Base-by-base conservation (phyloP, 768 basidiomycete genomes). In the Agaricus subrufescens region DNA sequence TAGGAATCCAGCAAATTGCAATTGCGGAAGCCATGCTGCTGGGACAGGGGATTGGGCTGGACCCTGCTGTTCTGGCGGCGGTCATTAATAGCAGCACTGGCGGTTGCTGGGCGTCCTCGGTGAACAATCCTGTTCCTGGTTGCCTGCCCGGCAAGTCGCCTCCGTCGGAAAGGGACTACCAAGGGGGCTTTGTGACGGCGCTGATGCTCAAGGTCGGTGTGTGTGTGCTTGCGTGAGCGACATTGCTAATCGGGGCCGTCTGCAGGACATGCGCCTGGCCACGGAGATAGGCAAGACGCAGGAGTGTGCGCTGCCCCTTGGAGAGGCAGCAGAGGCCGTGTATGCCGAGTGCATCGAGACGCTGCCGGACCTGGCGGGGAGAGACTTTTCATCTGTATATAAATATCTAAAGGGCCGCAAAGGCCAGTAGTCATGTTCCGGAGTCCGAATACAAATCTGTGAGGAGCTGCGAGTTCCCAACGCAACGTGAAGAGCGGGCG, bases 21-120 rank as follows among this genome's bases (percentile, higher is more conserved):
- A 82, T 91, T 1, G 87, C 81, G n/a, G 94, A 96, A 69, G 92
- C 88, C 3, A 95, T 96, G 93, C 71, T 94, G 4, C 77, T 95
- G 9, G 94, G 94, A 3, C 79, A 84, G 67, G 85, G 80, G 56
- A 72, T 95, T n/a, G 94, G 93, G 2, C 71, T 96, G 54, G 79
- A 91, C 46, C 82, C 92, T 15, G 76, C 77, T 8, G 75, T 94
- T 30, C 78, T 96, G 23, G 88, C 93, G 3, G 78, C 83, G 4
- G 91, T 95, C 3, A 85, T 96, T 60, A 94, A 94, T 66, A 93
- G 79, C 65, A 88, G 86, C 58, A 91, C 89, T 2, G 92, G 91
- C 3, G 75, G 78, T 15, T 94, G 91, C 65, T 93, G 91, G 91
- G 79, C 91, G 14, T 85, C 86, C 26, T 84, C 86, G 0, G 84